Percentiles rank a stretch among this genome's conserved stretches.
Evolutionary conservation across 805 yeast genomes (phyloP).

Genomic region (Torulaspora delbrueckii): DNA sequence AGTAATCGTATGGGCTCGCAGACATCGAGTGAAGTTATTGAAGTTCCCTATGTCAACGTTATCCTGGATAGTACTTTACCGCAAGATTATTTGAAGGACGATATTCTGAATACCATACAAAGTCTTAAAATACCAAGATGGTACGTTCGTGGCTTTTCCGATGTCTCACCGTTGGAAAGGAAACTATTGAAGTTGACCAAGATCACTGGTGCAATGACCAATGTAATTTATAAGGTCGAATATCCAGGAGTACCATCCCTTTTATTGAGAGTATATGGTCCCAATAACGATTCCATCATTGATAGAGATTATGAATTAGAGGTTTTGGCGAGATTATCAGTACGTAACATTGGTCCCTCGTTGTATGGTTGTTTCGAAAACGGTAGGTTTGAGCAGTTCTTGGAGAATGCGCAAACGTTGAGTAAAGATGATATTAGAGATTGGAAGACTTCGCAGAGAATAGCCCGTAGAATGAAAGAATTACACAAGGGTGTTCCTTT

Average conservation of each 20-base stretch:
- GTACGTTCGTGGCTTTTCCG: conserved; percentile 46
- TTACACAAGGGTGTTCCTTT: conserved; percentile 76
- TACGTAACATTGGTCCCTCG: conserved; percentile 79
- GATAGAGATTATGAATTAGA: conserved; percentile 79
- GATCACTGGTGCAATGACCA: conserved; percentile 90
- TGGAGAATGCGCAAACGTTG: conserved; percentile 76
- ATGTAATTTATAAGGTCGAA: conserved; percentile 75
- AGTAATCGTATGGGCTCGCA: background rate
- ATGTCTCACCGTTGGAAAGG: conserved; percentile 32
- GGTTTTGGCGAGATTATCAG: conserved; percentile 66
- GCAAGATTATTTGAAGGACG: conserved; percentile 77
- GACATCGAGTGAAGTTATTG: conserved; percentile 22
- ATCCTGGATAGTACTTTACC: conserved; percentile 74
- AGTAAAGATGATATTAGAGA: conserved; percentile 68
- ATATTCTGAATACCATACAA: conserved; percentile 60
- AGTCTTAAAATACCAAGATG: conserved; percentile 70
- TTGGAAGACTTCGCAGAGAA: conserved; percentile 69
- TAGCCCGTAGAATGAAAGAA: conserved; percentile 96
- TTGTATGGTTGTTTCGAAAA: conserved; percentile 84
- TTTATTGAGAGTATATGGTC: conserved; percentile 80
- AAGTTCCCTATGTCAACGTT: conserved; percentile 49
- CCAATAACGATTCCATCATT: conserved; percentile 76
- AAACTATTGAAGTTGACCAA: conserved; percentile 51
- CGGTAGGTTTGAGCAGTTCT: conserved; percentile 91
- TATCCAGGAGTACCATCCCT: conserved; percentile 59